phyloP scores from a whole-genome alignment of 106 monocot species.

The Agapanthus africanus region DNA sequence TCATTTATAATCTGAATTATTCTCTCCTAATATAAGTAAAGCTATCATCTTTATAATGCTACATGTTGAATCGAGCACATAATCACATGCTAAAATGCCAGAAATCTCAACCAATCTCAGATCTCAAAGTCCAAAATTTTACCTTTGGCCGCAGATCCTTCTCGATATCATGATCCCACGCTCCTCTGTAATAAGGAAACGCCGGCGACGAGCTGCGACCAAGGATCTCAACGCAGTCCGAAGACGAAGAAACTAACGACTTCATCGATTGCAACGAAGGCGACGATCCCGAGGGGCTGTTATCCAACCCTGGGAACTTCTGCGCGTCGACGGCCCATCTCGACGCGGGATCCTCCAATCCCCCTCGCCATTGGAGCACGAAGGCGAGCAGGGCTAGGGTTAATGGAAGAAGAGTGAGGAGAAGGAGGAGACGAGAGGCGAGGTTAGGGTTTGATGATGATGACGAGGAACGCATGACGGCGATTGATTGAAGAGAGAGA shows the following conservation, averaged over 20 bases:
- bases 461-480: too few relatives aligned
- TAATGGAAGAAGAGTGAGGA: conserved; percentile 67
- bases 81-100: background rate
- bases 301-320: conserved; percentile 90
- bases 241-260: conserved; percentile 10
- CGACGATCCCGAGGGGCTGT: conserved; percentile 41
- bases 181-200: conserved; percentile 53
- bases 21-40: background rate
- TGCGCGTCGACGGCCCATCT: conserved; percentile 49
- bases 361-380: conserved; percentile 94
- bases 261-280: too few relatives aligned
- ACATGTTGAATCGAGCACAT: background rate
- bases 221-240: conserved; percentile 67
- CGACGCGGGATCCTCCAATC: conserved; percentile 59
- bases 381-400: conserved; percentile 72
- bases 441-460: conserved; percentile 17
- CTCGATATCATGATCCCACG: conserved; percentile 51
- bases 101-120: background rate
- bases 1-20: background rate
- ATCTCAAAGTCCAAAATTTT: background rate
- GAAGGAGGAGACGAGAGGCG: conserved; percentile 50
- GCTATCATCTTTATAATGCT: background rate
- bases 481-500: too few relatives aligned
- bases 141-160: conserved; percentile 64
- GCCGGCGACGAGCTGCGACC: conserved; percentile 38